Evolutionary conservation across 2,329 filamentous ascomycete species (phyloP), one percentile per base, ranked within the genome.

Genomic region (Eurotiales sp.): DNA sequence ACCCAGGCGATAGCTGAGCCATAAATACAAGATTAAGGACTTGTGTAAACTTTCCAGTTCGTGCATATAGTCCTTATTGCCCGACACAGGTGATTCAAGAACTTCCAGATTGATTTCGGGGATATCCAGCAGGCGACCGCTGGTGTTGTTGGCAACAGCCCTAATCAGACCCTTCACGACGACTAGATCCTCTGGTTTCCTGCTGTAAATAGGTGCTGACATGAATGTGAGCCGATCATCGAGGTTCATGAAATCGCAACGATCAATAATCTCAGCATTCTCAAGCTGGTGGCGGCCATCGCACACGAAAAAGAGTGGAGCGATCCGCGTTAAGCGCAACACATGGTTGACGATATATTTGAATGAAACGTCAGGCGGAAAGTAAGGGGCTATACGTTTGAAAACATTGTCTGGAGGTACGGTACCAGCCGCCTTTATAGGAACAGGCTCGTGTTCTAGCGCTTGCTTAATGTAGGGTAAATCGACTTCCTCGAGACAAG

Each of bases 1-100:
- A 3, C 83, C 78, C 67, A 92, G 95, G 6, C 92, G 85, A 69
- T 92, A 97, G 60, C 88, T 92, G 14, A 99, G 77, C 93, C 93
- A 99, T 2, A 95, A 78, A 65, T 97, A 99, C 42, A 91, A 74
- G 40, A 92, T 89, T 32, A 99, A 74, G 23, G 83, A 77, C 61
- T 88, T 88, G 72, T 99, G 93, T 14, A 99, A 77, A 3, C 74
- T 68, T 67, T 99, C 93, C 17, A 97, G 75, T 8, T 76, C 71
- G 50, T 75, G 73, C 10, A 99, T 76, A 58, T 90, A 88, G 0
- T 74, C 66, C 48, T 78, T 71, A 12, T 69, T 66, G 1, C 66
- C 65, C 0, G 70, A 72, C 1, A 76, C 65, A 0, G 71, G 61
- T 22, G 73, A 53, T 55, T 96, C 88, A 3, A 97, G 77, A 2